A percentile compares a stretch with the other conserved stretches of the same genome.
These are phyloP conservation scores for Hanseniaspora gamundiae DNA, from an alignment of 1,139 yeast genomes.

Conservation along the genomic window DNA sequence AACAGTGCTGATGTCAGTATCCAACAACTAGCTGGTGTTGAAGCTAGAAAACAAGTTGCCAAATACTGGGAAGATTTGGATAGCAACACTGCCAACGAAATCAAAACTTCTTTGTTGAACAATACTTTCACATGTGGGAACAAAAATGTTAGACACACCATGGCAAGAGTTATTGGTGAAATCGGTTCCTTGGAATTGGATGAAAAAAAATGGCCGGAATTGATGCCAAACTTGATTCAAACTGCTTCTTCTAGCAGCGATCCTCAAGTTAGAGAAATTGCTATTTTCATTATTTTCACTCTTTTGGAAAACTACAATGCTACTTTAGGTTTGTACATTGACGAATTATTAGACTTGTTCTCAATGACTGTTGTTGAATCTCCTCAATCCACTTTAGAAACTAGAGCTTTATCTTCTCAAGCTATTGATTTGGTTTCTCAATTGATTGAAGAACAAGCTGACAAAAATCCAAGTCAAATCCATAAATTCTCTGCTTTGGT, in stretches of 20 bases:
- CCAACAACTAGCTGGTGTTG: constrained; percentile 87
- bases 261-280: constrained; percentile 65
- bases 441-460: constrained; percentile 41
- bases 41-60: constrained; percentile 72
- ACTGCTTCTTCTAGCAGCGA: constrained; percentile 51
- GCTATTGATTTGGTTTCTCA: constrained; percentile 72
- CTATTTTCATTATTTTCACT: constrained; percentile 68
- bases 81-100: constrained; percentile 40
- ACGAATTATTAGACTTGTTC: constrained; percentile 60
- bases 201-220: constrained; percentile 59
- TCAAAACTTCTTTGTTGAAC: constrained; percentile 57
- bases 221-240: constrained; percentile 57
- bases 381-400: constrained; percentile 44
- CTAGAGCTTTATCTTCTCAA: constrained; percentile 72
- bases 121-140: constrained; percentile 55
- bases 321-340: constrained; percentile 48
- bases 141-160: constrained; percentile 73
- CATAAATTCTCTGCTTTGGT: constrained; percentile 52
- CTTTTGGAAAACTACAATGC: constrained; percentile 65
- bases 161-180: constrained; percentile 80
- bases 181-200: constrained; percentile 70
- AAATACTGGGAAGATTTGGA: constrained; percentile 61
- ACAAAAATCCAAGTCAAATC: constrained; percentile 37
- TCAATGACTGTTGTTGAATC: constrained; percentile 54
- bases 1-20: constrained; percentile 29